phyloP scores from a whole-genome alignment of 257 asterid genomes.

The Petrea volubilis region DNA sequence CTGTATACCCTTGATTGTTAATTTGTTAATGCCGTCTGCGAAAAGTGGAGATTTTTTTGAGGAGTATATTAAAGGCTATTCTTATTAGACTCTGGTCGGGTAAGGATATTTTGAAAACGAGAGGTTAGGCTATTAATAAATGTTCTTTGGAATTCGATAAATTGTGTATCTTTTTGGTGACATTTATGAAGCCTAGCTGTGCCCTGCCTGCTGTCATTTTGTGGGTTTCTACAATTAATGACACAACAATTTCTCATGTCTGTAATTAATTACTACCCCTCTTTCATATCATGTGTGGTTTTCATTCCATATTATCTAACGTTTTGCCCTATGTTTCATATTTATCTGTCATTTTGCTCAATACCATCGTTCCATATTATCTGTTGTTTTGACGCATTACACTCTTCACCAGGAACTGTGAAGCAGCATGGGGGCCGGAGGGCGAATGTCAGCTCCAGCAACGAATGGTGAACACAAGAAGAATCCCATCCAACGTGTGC shows the following conservation, averaged over 20 bases:
- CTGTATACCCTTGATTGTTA: neutral
- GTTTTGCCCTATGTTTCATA: neutral
- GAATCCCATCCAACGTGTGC: constrained; percentile 41
- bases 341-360: neutral
- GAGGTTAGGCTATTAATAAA: neutral
- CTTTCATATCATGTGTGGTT: no score
- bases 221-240: neutral
- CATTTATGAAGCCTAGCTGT: constrained; percentile 13
- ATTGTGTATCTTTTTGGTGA: neutral
- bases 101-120: neutral
- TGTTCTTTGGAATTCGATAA: neutral
- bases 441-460: constrained; percentile 46
- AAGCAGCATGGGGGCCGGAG: constrained; percentile 67
- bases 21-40: neutral
- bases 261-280: no score
- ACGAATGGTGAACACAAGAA: constrained; percentile 27
- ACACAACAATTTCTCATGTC: neutral
- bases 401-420: neutral
- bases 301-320: neutral
- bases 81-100: no score
- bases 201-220: neutral
- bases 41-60: neutral
- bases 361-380: no score
- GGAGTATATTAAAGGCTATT: no score
- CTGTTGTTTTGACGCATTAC: no score